Evolutionary conservation across 176 grass and related monocot genomes (phyloP).

Genomic region (Rhynchospora breviuscula): DNA sequence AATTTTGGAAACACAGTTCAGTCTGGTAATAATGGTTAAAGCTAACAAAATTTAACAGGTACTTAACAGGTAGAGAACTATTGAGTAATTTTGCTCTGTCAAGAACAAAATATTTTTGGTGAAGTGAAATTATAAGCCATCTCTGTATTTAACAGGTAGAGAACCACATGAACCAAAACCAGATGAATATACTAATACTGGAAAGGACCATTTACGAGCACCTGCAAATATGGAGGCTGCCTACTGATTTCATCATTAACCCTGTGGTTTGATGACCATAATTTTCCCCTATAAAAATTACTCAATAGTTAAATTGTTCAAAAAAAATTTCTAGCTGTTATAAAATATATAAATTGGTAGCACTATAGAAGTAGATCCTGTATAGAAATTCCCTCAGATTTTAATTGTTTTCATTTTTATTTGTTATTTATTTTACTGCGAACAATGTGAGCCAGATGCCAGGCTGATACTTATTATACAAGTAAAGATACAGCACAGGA

Average conservation of each 20-base stretch:
- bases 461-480: background rate
- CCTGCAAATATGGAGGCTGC: background rate
- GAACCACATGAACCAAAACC: background rate
- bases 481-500: background rate
- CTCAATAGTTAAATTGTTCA: background rate
- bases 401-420: background rate
- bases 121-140: background rate
- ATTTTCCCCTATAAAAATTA: background rate
- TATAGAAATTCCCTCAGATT: background rate
- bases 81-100: background rate
- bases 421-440: background rate
- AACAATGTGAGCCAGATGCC: background rate
- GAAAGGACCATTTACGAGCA: background rate
- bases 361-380: background rate
- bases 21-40: background rate
- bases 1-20: constrained; percentile 1
- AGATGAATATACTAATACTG: no score
- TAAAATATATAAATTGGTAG: background rate
- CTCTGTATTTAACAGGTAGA: background rate
- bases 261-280: background rate
- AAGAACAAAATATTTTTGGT: background rate
- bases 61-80: no score
- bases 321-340: background rate
- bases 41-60: no score
- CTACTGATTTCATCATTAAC: background rate